Evolutionary conservation across 345 rosid species (phyloP).

Genomic region (Nephelium lappaceum): DNA sequence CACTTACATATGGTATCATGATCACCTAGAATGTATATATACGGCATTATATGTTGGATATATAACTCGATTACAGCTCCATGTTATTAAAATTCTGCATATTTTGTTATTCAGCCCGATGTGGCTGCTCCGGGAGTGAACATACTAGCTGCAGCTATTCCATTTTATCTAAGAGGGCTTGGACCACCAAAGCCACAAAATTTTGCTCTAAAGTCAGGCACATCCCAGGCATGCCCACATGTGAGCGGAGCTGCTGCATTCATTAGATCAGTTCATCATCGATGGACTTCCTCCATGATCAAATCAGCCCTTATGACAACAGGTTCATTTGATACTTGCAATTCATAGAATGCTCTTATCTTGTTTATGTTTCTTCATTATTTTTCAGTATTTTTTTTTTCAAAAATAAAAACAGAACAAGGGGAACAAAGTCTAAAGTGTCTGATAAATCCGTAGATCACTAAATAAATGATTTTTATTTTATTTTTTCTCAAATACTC

Average conservation of each 20-base stretch:
- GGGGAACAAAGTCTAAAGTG: too few relatives aligned
- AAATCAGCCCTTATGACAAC: slow-evolving; percentile 88
- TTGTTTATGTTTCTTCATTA: too few relatives aligned
- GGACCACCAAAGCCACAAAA: slow-evolving; percentile 35
- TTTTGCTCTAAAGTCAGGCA: slow-evolving; percentile 61
- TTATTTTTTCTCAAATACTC: too few relatives aligned
- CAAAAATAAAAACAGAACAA: neutral
- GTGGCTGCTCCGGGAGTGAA: slow-evolving; percentile 86
- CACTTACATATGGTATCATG: too few relatives aligned
- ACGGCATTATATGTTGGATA: too few relatives aligned
- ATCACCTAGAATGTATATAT: too few relatives aligned
- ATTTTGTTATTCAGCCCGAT: slow-evolving; percentile 56
- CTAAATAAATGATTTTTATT: too few relatives aligned
- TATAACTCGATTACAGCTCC: too few relatives aligned
- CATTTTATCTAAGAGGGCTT: slow-evolving; percentile 33
- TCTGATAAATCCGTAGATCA: too few relatives aligned
- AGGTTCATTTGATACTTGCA: slow-evolving; percentile 30
- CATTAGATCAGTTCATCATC: slow-evolving; percentile 48
- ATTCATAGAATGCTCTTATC: too few relatives aligned
- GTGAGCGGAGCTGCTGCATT: slow-evolving; percentile 73
- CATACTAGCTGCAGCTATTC: slow-evolving; percentile 68
- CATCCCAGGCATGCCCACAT: slow-evolving; percentile 93
- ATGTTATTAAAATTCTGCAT: neutral
- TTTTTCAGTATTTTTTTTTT: too few relatives aligned
- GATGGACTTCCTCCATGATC: slow-evolving; percentile 73